These are phyloP conservation scores for Arthrocladium fulminans DNA, from an alignment of 2,329 filamentous ascomycete genomes.

Conservation along the genomic window DNA sequence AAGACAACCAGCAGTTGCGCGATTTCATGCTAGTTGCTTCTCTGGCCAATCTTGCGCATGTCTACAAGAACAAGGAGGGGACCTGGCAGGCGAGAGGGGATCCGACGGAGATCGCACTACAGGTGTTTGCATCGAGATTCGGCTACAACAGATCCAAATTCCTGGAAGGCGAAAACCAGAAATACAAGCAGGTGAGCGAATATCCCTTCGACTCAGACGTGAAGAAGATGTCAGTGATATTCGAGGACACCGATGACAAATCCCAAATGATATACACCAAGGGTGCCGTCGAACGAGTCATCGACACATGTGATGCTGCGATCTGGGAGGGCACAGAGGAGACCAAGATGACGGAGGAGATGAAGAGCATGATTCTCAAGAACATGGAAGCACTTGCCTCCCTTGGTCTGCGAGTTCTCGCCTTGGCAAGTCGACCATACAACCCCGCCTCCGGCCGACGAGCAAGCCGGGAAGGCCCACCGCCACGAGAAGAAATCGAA, in stretches of 20 bases:
- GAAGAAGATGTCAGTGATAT: constrained; percentile 70
- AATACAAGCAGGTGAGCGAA: constrained; percentile 56
- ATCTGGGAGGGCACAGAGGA: constrained; percentile 40
- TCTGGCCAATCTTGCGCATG: constrained; percentile 56
- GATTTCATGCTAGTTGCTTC: constrained; percentile 55
- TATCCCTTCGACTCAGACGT: constrained; percentile 67
- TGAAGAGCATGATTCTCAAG: constrained; percentile 49
- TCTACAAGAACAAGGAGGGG: constrained; percentile 46
- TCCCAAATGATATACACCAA: constrained; percentile 33
- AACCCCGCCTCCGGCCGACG: constrained; percentile 33
- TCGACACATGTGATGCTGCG: constrained; percentile 52
- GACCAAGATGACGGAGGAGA: constrained; percentile 43
- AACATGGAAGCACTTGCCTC: constrained; percentile 62
- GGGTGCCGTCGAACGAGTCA: constrained; percentile 58
- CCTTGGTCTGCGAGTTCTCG: constrained; percentile 60
- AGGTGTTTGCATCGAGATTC: constrained; percentile 64
- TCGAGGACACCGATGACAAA: constrained; percentile 28
- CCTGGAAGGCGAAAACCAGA: constrained; percentile 40
- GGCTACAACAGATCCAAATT: constrained; percentile 50
- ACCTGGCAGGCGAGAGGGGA: constrained; percentile 58
- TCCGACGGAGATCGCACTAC: constrained; percentile 65
- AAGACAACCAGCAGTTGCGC: constrained; percentile 41
- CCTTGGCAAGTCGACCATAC: constrained; percentile 48
- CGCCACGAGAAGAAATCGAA: constrained; percentile 54
- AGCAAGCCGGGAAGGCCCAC: constrained; percentile 15